phyloP scores from a whole-genome alignment of 257 asterid species.

The Knoxia roxburghii region DNA sequence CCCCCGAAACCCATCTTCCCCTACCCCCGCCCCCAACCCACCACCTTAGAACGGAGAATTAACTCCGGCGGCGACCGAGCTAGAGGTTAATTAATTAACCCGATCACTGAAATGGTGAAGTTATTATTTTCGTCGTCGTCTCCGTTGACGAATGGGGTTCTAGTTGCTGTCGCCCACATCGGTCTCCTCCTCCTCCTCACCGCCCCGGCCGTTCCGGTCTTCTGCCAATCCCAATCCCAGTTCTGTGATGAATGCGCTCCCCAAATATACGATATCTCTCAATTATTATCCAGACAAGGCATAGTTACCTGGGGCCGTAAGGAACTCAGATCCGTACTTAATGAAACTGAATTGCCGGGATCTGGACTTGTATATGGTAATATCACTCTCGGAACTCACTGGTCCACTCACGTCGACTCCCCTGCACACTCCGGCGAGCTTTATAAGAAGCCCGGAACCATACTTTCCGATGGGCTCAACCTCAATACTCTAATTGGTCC shows the following conservation, averaged over 20 bases:
- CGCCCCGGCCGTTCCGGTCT: neutral
- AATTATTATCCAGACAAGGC: neutral
- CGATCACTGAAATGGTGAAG: neutral
- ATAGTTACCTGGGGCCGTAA: neutral
- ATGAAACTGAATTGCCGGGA: neutral
- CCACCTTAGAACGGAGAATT: neutral
- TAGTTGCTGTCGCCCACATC: too few relatives aligned
- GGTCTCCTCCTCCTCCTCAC: neutral
- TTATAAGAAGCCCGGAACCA: too few relatives aligned
- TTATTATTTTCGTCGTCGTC: neutral
- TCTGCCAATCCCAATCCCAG: neutral
- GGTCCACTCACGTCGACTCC: neutral
- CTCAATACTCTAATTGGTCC: constrained; percentile 6
- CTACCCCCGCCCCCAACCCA: neutral
- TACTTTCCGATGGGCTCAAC: neutral
- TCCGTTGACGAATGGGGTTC: too few relatives aligned
- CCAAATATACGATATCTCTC: neutral
- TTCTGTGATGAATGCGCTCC: neutral
- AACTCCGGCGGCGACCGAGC: too few relatives aligned
- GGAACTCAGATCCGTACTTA: neutral
- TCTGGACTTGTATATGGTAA: neutral
- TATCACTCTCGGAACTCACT: neutral
- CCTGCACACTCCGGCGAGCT: neutral
- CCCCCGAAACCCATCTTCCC: neutral
- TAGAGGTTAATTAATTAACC: neutral